Evolutionary conservation across 176 grass and related monocot species (phyloP).

Genomic region (Areca catechu): DNA sequence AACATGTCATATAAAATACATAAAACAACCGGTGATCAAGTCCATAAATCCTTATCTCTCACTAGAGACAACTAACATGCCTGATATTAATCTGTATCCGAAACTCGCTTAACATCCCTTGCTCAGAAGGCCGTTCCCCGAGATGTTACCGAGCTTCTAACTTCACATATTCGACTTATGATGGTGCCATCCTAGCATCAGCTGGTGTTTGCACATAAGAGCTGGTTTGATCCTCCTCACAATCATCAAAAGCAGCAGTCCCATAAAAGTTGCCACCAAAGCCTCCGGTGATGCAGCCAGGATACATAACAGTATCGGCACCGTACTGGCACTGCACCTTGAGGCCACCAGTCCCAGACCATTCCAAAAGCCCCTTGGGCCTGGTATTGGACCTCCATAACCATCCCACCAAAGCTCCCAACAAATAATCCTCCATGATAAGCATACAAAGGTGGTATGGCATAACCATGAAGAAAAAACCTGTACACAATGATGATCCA

Average conservation of each 20-base stretch:
- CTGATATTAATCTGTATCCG: no score
- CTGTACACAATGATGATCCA: no score
- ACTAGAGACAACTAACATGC: no score
- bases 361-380: constrained; percentile 3
- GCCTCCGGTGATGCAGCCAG: constrained; percentile 3
- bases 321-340: constrained; percentile 31
- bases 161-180: no score
- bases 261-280: constrained; percentile 25
- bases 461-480: constrained; percentile 20
- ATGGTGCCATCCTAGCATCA: constrained; percentile 12
- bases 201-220: constrained; percentile 32
- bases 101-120: no score
- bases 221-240: constrained; percentile 24
- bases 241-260: constrained; percentile 27
- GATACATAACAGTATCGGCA: constrained; percentile 28
- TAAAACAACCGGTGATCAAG: no score
- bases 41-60: no score
- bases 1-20: no score
- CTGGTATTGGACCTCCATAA: not conserved
- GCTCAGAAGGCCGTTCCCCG: no score
- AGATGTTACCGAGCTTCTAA: no score
- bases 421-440: constrained; percentile 6
- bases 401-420: constrained; percentile 13
- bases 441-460: constrained; percentile 11
- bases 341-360: constrained; percentile 27